A percentile compares a stretch with the other conserved stretches of the same genome.
Evolutionary conservation across 306 rosid genomes (phyloP).

Genomic region (Cyamopsis tetragonoloba): DNA sequence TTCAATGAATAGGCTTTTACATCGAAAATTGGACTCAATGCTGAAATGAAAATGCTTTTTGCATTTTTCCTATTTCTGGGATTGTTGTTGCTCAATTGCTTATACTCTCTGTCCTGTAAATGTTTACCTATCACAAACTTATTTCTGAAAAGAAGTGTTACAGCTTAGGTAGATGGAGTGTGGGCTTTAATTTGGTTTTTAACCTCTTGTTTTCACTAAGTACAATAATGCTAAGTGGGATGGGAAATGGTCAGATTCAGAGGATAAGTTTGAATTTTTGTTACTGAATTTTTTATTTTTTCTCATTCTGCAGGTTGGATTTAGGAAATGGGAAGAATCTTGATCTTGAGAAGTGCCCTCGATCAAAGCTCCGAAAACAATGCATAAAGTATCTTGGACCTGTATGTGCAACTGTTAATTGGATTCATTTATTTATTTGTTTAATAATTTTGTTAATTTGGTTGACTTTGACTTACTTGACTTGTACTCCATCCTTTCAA

Average conservation of each 20-base stretch:
- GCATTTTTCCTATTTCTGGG: background rate
- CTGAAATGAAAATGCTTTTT: too few species aligned
- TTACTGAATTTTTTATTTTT: conserved; percentile 3
- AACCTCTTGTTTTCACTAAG: background rate
- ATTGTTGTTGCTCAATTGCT: too few species aligned
- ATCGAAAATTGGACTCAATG: too few species aligned
- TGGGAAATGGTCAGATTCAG: too few species aligned
- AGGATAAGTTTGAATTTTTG: background rate
- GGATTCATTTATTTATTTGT: background rate
- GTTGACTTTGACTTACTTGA: conserved; percentile 8
- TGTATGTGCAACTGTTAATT: conserved; percentile 45
- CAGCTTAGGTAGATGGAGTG: background rate
- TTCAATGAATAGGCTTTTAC: background rate
- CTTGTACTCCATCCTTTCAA: background rate
- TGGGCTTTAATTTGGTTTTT: conserved; percentile 3
- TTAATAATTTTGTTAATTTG: background rate
- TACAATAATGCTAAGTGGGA: background rate
- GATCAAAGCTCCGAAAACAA: conserved; percentile 68
- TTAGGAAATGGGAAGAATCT: conserved; percentile 72
- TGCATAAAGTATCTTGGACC: conserved; percentile 95
- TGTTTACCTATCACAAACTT: background rate
- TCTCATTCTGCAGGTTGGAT: conserved; percentile 64
- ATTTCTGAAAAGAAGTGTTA: background rate
- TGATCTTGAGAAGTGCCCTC: conserved; percentile 55
- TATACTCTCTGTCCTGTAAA: background rate